Base-by-base conservation (phyloP, 768 basidiomycete species). In the Boletus insuetus region DNA sequence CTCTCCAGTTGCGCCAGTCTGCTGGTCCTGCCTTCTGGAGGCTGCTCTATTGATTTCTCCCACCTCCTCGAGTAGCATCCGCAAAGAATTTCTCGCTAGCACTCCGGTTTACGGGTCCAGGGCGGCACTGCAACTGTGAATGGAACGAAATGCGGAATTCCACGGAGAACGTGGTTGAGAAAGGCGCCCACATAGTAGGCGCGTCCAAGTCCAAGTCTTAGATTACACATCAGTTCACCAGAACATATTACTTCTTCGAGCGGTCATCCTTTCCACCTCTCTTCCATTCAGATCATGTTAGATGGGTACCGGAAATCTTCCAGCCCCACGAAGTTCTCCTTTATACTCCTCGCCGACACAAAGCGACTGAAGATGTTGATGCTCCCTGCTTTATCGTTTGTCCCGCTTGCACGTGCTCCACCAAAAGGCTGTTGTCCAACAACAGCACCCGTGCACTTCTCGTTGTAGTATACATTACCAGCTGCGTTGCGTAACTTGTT, bases 371-470 rank as follows among this genome's bases (percentile, higher is more conserved):
- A 87, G 65, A 88, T 82, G 46, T 72, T 77, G 58, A 91, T 83
- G 58, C 90, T 92, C 22, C 90, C 97, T 1, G 95, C 94, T 76
- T 98, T 99, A 73, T 98, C 97, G 77, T 98, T 98, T 58, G 96
- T 99, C 29, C 97, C 96, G 67, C 89, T 92, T 32, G 81, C 90
- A 37, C 95, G 84, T 3, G 85, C 91, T 31, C 97, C 97, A 46
- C 97, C 97, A 68, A 99, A 99, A 12, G 97, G 96, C 73, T 99
- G 95, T 71, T 98, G 95, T 10, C 94, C 96, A 35, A 98, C 94
- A 46, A 92, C 91, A n/a, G 94, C 94, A 32, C 94, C 94, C 2
- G 96, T 99, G 74, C 94, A 98, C 73, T 96, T 95, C 64, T 98
- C 95, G 72, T 98, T 98, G 76, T 94, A 93, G 77, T 99, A 99